phyloP scores from a whole-genome alignment of 164 flowering plant genomes.

The Amborella trichopoda region DNA sequence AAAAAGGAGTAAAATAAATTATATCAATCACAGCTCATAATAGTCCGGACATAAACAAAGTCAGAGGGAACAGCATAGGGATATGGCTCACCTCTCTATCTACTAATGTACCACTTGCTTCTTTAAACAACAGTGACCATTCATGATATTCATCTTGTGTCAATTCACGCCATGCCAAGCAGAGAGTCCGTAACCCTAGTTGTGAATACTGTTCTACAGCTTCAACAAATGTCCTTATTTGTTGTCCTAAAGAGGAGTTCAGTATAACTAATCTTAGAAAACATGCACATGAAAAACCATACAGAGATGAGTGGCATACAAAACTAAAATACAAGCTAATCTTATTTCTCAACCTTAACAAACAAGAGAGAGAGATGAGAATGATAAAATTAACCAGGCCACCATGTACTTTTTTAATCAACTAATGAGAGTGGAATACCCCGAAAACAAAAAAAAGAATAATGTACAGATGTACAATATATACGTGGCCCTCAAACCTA shows the following conservation, averaged over 20 bases:
- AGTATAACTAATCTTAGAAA: too few species aligned
- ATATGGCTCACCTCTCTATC: conserved; percentile 80
- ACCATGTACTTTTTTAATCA: too few species aligned
- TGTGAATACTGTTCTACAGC: conserved; percentile 95
- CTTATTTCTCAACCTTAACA: too few species aligned
- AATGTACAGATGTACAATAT: too few species aligned
- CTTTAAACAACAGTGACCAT: conserved; percentile 86
- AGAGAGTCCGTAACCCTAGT: conserved; percentile 80
- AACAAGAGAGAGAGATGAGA: too few species aligned
- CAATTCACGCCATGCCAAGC: conserved; percentile 94
- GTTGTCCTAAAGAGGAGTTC: conserved; percentile 53
- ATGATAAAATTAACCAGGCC: too few species aligned
- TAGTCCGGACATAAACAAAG: not conserved
- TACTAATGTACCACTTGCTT: conserved; percentile 81
- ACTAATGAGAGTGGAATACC: too few species aligned
- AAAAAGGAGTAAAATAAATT: conserved; percentile 9
- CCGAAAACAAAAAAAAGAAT: too few species aligned
- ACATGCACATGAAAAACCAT: too few species aligned
- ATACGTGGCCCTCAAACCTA: too few species aligned
- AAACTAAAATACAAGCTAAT: too few species aligned
- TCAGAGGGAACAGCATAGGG: not conserved
- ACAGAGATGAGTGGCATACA: too few species aligned
- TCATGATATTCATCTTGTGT: conserved; percentile 76
- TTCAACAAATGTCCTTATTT: conserved; percentile 53
- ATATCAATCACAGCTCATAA: not conserved